Base-by-base conservation (phyloP, 139 green algal species). In the Bryopsis sp. region DNA sequence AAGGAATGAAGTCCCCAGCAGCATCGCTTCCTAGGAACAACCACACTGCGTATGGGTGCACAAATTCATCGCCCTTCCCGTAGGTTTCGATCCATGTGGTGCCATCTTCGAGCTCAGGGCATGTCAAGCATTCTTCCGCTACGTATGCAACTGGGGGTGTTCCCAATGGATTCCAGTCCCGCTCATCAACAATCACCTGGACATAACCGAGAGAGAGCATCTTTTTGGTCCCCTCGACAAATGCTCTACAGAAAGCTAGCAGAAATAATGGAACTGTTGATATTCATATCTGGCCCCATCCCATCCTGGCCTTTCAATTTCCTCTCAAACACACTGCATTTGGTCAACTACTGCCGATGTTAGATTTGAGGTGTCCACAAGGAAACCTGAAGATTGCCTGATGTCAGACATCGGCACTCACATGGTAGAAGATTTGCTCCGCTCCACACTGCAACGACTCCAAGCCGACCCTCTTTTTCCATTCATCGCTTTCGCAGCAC, bases 11-110 rank as follows among this genome's bases (percentile, higher is more conserved):
- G 81, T 95, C 86, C 5, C 89, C 89, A 2, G 75, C 64, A 3
- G 74, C 85, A 62, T 95, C 89, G 28, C 77, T 58, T 0, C 89
- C 89, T 32, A 93, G 73, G 70, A 95, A 96, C 65, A 96, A 76
- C 11, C 87, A 75, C 70, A 87, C 85, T 11, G 72, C 67, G 73
- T 84, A 94, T 0, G 85, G 85, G 74, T 94, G 85, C 69, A 82
- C 48, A 39, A 92, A 67, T 0, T 47, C 28, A n/a, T 82, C 77
- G 35, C n/a, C 67, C 3, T 48, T 2, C 3, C 47, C 6, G 47
- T 54, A 8, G 36, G 57, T 72, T 60, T 81, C n/a, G 2, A 28
- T 46, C 71, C 66, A 81, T 28, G 37, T 74, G 2, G 38, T 22
- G n/a, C 33, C 50, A 1, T 38, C 70, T 3, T 70, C 77, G 29